Conservation (phyloP, 495 filamentous ascomycete species). For the Glutinoglossum americanum region DNA sequence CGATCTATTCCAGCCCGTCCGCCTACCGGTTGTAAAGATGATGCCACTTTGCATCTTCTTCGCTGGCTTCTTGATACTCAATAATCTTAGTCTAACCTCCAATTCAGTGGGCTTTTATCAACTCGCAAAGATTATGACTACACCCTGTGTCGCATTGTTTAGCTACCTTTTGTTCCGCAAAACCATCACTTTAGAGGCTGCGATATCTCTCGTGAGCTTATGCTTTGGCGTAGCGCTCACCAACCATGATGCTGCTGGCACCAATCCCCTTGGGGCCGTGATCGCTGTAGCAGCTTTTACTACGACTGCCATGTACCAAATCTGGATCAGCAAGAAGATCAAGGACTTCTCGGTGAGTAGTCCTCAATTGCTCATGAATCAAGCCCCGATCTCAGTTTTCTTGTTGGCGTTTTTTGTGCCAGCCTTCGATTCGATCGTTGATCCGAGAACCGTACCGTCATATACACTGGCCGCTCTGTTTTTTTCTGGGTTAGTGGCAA, state of each 20-base stretch:
- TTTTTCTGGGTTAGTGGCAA: slow-evolving; percentile 16
- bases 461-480: slow-evolving; percentile 14
- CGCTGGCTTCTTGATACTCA: slow-evolving; percentile 18
- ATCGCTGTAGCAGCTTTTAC: slow-evolving; percentile 17
- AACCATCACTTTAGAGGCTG: slow-evolving; percentile 13
- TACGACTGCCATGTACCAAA: slow-evolving; percentile 19
- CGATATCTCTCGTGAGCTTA: neutral
- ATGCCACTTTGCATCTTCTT: slow-evolving; percentile 20
- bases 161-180: slow-evolving; percentile 18
- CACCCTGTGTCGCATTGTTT: slow-evolving; percentile 18
- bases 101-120: slow-evolving; percentile 22
- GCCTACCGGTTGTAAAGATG: slow-evolving; percentile 17
- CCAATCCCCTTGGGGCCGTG: slow-evolving; percentile 14
- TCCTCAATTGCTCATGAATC: slow-evolving; percentile 19
- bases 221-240: slow-evolving; percentile 4
- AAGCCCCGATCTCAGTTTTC: slow-evolving; percentile 19
- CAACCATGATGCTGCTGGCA: slow-evolving; percentile 12
- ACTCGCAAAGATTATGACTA: slow-evolving; percentile 21
- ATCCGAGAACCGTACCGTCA: slow-evolving; percentile 13
- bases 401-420: slow-evolving; percentile 17
- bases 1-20: slow-evolving; percentile 17
- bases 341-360: slow-evolving; percentile 16
- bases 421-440: slow-evolving; percentile 17
- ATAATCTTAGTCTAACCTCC: slow-evolving; percentile 19
- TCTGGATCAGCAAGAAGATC: slow-evolving; percentile 23